Evolutionary conservation across 768 basidiomycete species (phyloP), one percentile per base, ranked within the genome.

Genomic region (Chlorophyllum brunneum): DNA sequence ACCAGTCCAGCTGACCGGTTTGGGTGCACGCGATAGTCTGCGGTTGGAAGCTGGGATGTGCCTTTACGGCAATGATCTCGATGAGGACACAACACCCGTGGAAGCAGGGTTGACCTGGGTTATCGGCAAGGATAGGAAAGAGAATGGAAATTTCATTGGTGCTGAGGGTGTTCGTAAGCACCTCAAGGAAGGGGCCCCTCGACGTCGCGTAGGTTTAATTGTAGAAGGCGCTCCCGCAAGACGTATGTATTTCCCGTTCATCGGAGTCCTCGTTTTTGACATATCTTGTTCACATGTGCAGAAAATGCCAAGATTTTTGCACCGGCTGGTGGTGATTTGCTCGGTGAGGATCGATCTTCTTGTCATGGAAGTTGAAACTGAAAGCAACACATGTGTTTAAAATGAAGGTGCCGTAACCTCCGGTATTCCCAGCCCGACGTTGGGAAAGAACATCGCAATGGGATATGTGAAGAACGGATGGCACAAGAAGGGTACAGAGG

Each of bases 1-100:
- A 2, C 77, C 84, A 2, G 89, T 97, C 2, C 84, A 90, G 65
- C 76, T 97, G 4, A 85, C 88, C 0, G 95, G 97, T 11, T 80
- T 99, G 3, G 95, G 92, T 23, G 92, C 95, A 3, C 80, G 97
- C 31, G 97, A 98, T 65, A 92, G 88, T 56, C 72, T 99, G n/a
- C 82, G 95, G 20, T 74, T 98, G 36, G 97, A 98, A 69, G 95
- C 95, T 0, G 95, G 95, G 9, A 86, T 98, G 84, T 98, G 95
- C 67, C 73, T 99, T 27, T 97, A 98, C 63, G 97, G 97, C 0
- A 85, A 92, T 59, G 95, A 98, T 61, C 72, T 98, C 13, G 88
- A 95, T 65, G 95, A 98, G 68, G 73, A 73, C 38, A 91, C 86
- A 2, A 83, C 82, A 0, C 92, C 93, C 0, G 82, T 97, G 2